Conservation (phyloP, 176 grass and related monocot species). For the Eragrostis curvula region DNA sequence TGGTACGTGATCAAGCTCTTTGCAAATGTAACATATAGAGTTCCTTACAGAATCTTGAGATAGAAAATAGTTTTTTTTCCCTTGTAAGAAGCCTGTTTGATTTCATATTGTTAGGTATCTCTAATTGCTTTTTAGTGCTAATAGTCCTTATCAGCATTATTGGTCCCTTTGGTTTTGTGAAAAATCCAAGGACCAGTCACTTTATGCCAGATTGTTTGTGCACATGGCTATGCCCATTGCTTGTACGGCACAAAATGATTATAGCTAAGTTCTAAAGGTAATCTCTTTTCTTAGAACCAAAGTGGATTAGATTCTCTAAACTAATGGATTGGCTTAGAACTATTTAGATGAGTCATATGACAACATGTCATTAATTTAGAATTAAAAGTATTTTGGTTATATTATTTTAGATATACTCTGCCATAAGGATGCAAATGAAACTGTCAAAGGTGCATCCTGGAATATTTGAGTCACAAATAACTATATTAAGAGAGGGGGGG, state of each 20-base stretch:
- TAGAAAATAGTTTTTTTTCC: conserved; percentile 26
- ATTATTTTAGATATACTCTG: background rate
- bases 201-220: conserved; percentile 48
- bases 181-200: conserved; percentile 41
- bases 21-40: conserved; percentile 33
- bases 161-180: conserved; percentile 39
- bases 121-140: conserved; percentile 50
- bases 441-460: background rate
- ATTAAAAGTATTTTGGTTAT: conserved; percentile 5
- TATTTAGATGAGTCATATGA: background rate
- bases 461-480: background rate
- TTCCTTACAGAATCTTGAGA: conserved; percentile 36
- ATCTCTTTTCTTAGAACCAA: conserved; percentile 18
- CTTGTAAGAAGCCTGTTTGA: background rate
- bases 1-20: conserved; percentile 46
- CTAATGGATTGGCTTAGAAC: background rate
- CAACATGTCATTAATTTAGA: background rate
- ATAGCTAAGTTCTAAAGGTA: conserved; percentile 35
- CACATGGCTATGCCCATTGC: conserved; percentile 37
- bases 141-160: conserved; percentile 50
- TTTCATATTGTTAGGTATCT: conserved; percentile 34
- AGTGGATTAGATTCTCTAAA: conserved; percentile 6
- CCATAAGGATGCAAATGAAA: background rate
- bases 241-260: conserved; percentile 17
- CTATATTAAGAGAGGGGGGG: background rate